Percentiles rank a stretch among this genome's conserved stretches.
phyloP scores from a whole-genome alignment of 1,139 yeast species.

The Saccharomyces pastorianus region DNA sequence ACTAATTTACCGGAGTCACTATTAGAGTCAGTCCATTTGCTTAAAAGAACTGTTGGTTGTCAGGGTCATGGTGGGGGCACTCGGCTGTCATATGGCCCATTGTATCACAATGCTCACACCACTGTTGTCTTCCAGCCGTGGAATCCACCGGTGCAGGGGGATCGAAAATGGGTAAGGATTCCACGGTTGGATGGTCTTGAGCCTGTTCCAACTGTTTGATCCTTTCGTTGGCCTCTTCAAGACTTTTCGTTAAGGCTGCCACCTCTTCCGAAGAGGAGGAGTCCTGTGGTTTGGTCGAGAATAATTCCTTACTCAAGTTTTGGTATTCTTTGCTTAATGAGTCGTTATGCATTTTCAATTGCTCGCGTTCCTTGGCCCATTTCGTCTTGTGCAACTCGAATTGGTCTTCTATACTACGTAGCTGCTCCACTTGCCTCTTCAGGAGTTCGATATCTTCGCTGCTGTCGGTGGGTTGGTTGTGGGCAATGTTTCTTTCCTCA shows the following conservation, averaged over 20 bases:
- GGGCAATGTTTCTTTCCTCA: slow-evolving; percentile 13
- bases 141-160: slow-evolving; percentile 53
- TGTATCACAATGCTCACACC: slow-evolving; percentile 92
- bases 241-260: slow-evolving; percentile 5
- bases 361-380: slow-evolving; percentile 26
- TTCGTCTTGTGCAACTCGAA: slow-evolving; percentile 15
- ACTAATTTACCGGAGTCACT: background rate
- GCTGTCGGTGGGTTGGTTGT: slow-evolving; percentile 3
- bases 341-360: slow-evolving; percentile 25
- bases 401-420: slow-evolving; percentile 8
- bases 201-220: slow-evolving; percentile 9
- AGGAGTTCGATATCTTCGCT: slow-evolving; percentile 7
- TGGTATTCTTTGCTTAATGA: slow-evolving; percentile 24
- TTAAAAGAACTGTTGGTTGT: slow-evolving; percentile 1
- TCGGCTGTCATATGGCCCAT: slow-evolving; percentile 80
- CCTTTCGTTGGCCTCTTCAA: slow-evolving; percentile 8
- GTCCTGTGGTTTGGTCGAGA: background rate
- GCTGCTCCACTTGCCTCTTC: slow-evolving; percentile 12
- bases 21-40: background rate
- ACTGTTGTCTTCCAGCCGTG: slow-evolving; percentile 61
- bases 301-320: slow-evolving; percentile 15
- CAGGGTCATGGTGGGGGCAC: slow-evolving; percentile 53
- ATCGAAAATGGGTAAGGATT: slow-evolving; percentile 45
- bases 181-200: slow-evolving; percentile 20
- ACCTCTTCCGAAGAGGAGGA: slow-evolving; percentile 1